Conservation (phyloP, 1,284 basidiomycete species). For the Pholiota adiposa region DNA sequence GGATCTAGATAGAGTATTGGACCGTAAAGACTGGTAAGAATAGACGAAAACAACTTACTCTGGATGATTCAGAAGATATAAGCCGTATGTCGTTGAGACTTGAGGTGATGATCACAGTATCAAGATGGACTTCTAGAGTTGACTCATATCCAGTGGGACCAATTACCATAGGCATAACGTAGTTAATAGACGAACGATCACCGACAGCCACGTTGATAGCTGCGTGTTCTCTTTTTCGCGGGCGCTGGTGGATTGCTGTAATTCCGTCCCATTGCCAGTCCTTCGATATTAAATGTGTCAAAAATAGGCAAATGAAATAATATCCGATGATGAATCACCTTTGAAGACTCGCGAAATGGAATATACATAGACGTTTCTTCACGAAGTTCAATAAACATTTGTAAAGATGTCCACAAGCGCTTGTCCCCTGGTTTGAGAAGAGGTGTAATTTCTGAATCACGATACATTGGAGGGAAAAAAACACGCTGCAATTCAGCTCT, state of each 20-base stretch:
- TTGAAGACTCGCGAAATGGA: conserved; percentile 87
- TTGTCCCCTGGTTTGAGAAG: conserved; percentile 75
- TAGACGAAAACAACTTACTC: conserved; percentile 46
- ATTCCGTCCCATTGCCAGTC: conserved; percentile 86
- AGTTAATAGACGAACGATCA: conserved; percentile 82
- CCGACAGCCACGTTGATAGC: conserved; percentile 79
- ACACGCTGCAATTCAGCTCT: conserved; percentile 78
- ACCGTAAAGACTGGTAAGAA: neutral
- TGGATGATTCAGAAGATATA: conserved; percentile 75
- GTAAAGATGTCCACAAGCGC: conserved; percentile 80
- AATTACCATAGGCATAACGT: conserved; percentile 82
- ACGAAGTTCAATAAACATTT: conserved; percentile 79
- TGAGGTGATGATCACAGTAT: conserved; percentile 76
- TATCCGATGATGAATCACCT: conserved; percentile 45
- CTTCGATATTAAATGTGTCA: conserved; percentile 42
- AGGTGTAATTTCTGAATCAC: conserved; percentile 59
- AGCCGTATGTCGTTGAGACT: conserved; percentile 87
- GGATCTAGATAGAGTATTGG: conserved; percentile 47
- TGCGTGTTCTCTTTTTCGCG: conserved; percentile 64
- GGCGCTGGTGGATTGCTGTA: conserved; percentile 48
- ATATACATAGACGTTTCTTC: conserved; percentile 79
- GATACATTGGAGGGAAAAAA: conserved; percentile 84
- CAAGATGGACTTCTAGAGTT: conserved; percentile 81
- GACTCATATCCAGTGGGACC: conserved; percentile 77
- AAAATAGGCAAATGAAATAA: conserved; percentile 7